Percentiles rank a stretch among this genome's conserved stretches.
Evolutionary conservation across 169 alveolate species (phyloP).

Genomic region (Cryptosporidium ubiquitum): DNA sequence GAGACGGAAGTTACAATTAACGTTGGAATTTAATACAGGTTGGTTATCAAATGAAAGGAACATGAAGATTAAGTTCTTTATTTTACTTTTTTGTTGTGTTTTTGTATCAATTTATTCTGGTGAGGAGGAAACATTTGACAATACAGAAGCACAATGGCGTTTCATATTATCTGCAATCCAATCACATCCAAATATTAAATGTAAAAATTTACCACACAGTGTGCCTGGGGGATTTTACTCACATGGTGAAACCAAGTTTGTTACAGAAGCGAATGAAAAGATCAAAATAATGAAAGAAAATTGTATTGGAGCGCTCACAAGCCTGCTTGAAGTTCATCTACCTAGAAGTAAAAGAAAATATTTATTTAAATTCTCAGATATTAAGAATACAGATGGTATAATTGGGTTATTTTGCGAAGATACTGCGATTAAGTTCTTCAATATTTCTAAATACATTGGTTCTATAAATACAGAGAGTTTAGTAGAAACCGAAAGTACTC

Average conservation of each 20-base stretch:
- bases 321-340: conserved; percentile 46
- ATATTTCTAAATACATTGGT: neutral
- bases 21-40: neutral
- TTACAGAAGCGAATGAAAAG: neutral
- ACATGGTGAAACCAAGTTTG: conserved; percentile 31
- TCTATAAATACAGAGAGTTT: neutral
- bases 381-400: neutral
- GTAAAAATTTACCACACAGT: conserved; percentile 7
- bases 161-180: conserved; percentile 13
- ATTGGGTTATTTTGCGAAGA: conserved; percentile 2
- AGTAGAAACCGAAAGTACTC: neutral
- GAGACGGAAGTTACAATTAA: too few species aligned
- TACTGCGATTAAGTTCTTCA: neutral
- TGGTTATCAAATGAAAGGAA: conserved; percentile 18
- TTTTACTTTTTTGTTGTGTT: conserved; percentile 1
- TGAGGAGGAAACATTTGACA: neutral
- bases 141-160: conserved; percentile 18
- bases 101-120: neutral
- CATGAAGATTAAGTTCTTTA: conserved; percentile 39
- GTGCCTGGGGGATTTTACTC: conserved; percentile 41
- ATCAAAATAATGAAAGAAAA: conserved; percentile 24
- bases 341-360: conserved; percentile 39
- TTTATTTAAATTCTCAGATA: conserved; percentile 37
- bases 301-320: conserved; percentile 29
- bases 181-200: conserved; percentile 23